Evolutionary conservation across 192 early-diverging fungal species (phyloP).

Genomic region (Backusella luteola): DNA sequence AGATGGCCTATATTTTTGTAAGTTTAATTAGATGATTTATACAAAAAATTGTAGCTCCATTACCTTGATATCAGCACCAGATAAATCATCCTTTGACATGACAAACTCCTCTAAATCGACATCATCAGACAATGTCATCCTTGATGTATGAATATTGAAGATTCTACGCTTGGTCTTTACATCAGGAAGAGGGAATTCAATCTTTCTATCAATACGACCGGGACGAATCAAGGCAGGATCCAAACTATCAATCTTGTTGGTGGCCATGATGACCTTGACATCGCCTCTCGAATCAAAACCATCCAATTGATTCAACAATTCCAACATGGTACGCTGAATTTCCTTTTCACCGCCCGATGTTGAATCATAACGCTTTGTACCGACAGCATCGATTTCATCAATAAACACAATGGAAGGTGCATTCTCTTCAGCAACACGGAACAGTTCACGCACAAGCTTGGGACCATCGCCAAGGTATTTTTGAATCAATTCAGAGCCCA

Average conservation of each 20-base stretch:
- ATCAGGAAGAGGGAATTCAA: constrained; percentile 98
- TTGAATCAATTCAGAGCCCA: constrained; percentile 97
- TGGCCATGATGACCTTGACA: constrained; percentile 99
- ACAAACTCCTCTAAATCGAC: constrained; percentile 99
- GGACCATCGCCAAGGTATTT: constrained; percentile 99
- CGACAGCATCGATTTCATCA: constrained; percentile 98
- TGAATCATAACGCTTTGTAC: constrained; percentile 96
- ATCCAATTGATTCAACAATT: constrained; percentile 96
- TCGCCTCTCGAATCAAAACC: constrained; percentile 95
- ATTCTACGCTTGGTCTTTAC: constrained; percentile 97
- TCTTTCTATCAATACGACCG: constrained; percentile 96
- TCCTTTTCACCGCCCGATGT: constrained; percentile 94
- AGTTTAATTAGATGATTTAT: too few species aligned
- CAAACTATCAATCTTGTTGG: constrained; percentile 95
- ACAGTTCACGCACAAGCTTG: constrained; percentile 95
- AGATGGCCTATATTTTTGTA: constrained; percentile 72
- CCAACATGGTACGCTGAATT: constrained; percentile 97
- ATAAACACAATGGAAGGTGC: constrained; percentile 98
- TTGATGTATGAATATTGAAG: constrained; percentile 91
- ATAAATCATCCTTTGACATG: constrained; percentile 98
- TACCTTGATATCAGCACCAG: constrained; percentile 97
- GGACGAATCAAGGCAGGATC: constrained; percentile 98
- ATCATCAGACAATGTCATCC: constrained; percentile 94
- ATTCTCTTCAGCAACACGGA: constrained; percentile 95
- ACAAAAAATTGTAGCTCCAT: too few species aligned